Base-by-base conservation (phyloP, 345 rosid genomes). In the Acer negundo region DNA sequence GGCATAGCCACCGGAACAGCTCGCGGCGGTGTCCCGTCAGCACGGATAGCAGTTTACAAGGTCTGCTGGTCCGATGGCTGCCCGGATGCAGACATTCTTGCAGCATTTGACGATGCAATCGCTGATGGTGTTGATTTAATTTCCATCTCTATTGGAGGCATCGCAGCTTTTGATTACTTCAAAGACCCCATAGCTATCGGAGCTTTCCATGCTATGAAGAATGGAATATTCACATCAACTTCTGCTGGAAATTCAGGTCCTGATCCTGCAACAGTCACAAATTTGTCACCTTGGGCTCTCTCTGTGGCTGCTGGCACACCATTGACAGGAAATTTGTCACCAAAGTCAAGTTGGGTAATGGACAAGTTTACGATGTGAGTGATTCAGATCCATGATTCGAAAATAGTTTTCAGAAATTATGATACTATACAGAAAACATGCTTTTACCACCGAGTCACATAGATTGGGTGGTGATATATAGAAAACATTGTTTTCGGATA, bases 101-200 rank as follows among this genome's bases (percentile, higher is more conserved):
- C 86, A 2, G 83, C 88, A 9, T 86, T 79, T 70, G 89, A 87
- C 23, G 87, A 88, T 63, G 91, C 91, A 13, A 81, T 86, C 7
- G 85, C 79, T 0, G 83, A 83, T 23, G 83, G 86, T 12, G 82
- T 80, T 2, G 77, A 75, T 68, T 59, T 74, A 8, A 72, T 83
- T 69, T 81, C 84, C 16, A 10, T 81, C 13, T 76, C 85, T 0
- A 42, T 82, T 6, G 82, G 82, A 2, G 28, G 56, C 3, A 0
- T 0, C 0, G 1, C 1, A 0, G 20, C 78, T 1, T 3, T 3
- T 0, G 63, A 79, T 31, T 84, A 79, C 42, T 78, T 79, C 15
- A 42, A 70, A 1, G 79, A 83, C 47, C 1, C 68, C 3, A 78
- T 85, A 2, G 83, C 83, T 0, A 85, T 85, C 46, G 85, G 87